A percentile compares a stretch with the other conserved stretches of the same genome.
These are phyloP conservation scores for Ambrosiella xylebori DNA, from an alignment of 2,329 filamentous ascomycete genomes.

Conservation along the genomic window DNA sequence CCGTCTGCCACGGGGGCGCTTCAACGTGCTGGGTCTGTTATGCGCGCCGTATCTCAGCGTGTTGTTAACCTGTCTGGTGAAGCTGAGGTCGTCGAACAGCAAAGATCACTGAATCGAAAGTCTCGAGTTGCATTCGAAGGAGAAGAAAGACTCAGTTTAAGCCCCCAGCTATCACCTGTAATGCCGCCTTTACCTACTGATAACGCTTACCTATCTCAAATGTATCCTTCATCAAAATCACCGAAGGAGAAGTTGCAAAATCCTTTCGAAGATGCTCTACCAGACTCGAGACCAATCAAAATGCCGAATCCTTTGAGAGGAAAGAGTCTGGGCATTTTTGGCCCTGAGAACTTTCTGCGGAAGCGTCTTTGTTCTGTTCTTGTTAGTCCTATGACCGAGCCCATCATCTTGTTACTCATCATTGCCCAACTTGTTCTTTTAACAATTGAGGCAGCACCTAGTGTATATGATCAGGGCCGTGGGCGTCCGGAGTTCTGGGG, in stretches of 20 bases:
- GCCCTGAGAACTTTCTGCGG: constrained; percentile 58
- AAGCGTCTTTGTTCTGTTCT: constrained; percentile 64
- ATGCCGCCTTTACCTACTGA: constrained; percentile 23
- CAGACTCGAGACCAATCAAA: constrained; percentile 13
- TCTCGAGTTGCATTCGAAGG: constrained; percentile 38
- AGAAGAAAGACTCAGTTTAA: constrained; percentile 30
- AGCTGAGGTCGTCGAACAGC: constrained; percentile 62
- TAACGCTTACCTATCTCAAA: constrained; percentile 35
- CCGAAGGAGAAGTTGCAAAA: constrained; percentile 10
- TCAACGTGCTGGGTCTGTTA: constrained; percentile 54
- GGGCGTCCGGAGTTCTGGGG: constrained; percentile 50
- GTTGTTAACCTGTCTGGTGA: constrained; percentile 97
- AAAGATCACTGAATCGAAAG: constrained; percentile 42
- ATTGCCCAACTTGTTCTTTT: constrained; percentile 77
- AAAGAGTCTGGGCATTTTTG: constrained; percentile 70
- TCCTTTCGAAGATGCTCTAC: constrained; percentile 11
- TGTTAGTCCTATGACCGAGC: constrained; percentile 74
- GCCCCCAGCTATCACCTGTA: constrained; percentile 16
- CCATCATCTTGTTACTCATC: constrained; percentile 72
- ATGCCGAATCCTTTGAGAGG: constrained; percentile 62
- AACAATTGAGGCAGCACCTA: constrained; percentile 60
- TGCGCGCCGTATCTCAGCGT: constrained; percentile 82
- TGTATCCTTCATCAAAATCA: constrained; percentile 15
- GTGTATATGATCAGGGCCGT: constrained; percentile 47
- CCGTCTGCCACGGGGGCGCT: constrained; percentile 47